Percentiles rank a stretch among this genome's conserved stretches.
phyloP scores from a whole-genome alignment of 306 rosid genomes.

The Cercis canadensis region DNA sequence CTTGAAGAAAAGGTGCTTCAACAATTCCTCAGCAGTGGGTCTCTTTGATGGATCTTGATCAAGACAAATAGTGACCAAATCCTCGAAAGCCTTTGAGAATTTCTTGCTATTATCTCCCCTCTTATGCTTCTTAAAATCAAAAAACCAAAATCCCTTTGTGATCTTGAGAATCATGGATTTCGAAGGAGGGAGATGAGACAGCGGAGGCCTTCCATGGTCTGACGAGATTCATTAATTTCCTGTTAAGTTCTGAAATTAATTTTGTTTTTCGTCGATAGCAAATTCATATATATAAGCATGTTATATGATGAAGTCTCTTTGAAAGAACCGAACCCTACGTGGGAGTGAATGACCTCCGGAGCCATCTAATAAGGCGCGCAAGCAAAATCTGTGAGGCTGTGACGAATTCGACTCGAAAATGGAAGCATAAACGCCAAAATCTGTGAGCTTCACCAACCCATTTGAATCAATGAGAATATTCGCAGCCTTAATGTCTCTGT shows the following conservation, averaged over 20 bases:
- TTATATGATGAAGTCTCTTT: no score
- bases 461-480: constrained; percentile 64
- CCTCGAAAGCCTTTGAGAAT: constrained; percentile 64
- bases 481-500: constrained; percentile 68
- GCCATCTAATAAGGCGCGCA: constrained; percentile 83
- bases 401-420: constrained; percentile 46
- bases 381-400: constrained; percentile 47
- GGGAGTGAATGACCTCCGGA: constrained; percentile 71
- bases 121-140: constrained; percentile 44
- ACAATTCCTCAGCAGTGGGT: constrained; percentile 57
- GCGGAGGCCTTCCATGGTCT: constrained; percentile 72
- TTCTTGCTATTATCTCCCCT: constrained; percentile 34
- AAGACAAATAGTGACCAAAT: constrained; percentile 68
- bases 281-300: no score
- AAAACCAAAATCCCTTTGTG: constrained; percentile 58
- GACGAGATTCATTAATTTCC: no score
- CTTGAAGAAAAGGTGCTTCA: constrained; percentile 62
- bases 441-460: constrained; percentile 54
- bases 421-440: constrained; percentile 67
- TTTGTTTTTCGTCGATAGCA: no score
- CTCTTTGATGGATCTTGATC: constrained; percentile 66
- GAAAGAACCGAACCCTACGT: constrained; percentile 56
- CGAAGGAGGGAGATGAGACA: constrained; percentile 68
- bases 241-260: no score
- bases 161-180: constrained; percentile 59